A percentile compares a stretch with the other conserved stretches of the same genome.
Conservation (phyloP, 1,139 yeast genomes). For the Candida smagusa region DNA sequence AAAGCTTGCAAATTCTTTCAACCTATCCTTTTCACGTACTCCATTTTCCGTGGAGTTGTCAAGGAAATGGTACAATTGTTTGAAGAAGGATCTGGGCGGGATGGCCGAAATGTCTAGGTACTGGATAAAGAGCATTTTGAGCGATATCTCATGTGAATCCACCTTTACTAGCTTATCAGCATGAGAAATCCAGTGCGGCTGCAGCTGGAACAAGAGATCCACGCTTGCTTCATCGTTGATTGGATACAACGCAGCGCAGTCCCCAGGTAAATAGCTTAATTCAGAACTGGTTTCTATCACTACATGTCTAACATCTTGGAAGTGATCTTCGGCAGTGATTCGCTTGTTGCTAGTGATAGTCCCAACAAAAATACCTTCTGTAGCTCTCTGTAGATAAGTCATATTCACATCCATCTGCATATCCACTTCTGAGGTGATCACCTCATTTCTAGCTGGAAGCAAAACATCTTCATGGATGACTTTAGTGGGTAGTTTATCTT, state of each 20-base stretch:
- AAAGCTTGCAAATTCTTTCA: constrained; percentile 70
- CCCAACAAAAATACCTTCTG: constrained; percentile 25
- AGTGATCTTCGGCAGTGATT: constrained; percentile 68
- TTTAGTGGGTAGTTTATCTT: constrained; percentile 35
- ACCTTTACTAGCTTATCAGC: constrained; percentile 53
- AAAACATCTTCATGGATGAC: constrained; percentile 36
- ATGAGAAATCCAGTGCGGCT: constrained; percentile 62
- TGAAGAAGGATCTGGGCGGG: constrained; percentile 82
- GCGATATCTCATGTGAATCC: constrained; percentile 39
- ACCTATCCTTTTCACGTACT: constrained; percentile 65
- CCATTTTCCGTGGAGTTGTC: constrained; percentile 45
- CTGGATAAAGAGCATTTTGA: constrained; percentile 68
- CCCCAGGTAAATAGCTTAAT: constrained; percentile 66
- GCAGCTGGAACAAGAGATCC: constrained; percentile 60
- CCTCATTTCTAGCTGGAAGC: constrained; percentile 41
- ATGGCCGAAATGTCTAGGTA: constrained; percentile 81
- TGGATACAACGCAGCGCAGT: constrained; percentile 75
- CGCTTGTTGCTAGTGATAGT: constrained; percentile 48
- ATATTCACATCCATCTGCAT: neutral
- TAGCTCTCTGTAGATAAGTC: neutral
- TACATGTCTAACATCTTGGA: constrained; percentile 83
- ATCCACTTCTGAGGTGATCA: constrained; percentile 10
- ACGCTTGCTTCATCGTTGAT: constrained; percentile 65
- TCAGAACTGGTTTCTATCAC: constrained; percentile 31
- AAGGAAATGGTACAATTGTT: constrained; percentile 69